Evolutionary conservation across 192 early-diverging fungal genomes (phyloP), one percentile per base, ranked within the genome.

Genomic region (Entomortierella beljakovae): DNA sequence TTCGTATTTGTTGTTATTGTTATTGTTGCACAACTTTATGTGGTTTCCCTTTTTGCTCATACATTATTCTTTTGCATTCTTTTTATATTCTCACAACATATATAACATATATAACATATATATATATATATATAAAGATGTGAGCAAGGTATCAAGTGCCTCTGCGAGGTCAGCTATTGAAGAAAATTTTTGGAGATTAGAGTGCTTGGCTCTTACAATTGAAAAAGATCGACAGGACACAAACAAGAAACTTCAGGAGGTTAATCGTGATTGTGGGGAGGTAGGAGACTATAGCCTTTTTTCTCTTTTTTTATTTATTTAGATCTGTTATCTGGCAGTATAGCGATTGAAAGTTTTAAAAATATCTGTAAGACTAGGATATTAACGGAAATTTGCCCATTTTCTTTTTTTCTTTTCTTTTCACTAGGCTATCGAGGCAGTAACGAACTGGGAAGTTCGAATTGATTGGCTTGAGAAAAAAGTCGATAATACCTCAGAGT

Each of bases 141-240:
- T 65, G 55, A 69, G 50, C 67, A 79, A 79, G 40, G 62, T 43
- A 23, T 59, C 75, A 13, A 70, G 46, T 60, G 75, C 75, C 5
- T 64, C 53, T 3, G 57, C 66, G 22, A 69, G 75, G 55, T 42
- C 75, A 20, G 75, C 75, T 1, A 57, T 79, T 20, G 75, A 79
- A n/a, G 75, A 79, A 40, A 79, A 79, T 51, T 70, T 70, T 60
- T 79, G 75, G 75, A 61, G 56, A 33, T 29, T 79, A 4, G 75
- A 79, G 38, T 79, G 75, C 25, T 57, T 79, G 25, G 75, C 75
- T 34, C 32, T 61, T 32, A 79, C 55, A 15, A 31, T 79, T 20
- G 75, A 79, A 33, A 64, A 70, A n/a, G 75, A 79, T 34, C 52
- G 62, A 43, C 75, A 79, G 50, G 75, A 79, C 7, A 49, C 57